Base-by-base conservation (phyloP, 768 basidiomycete species). In the Dendrothele bispora region DNA sequence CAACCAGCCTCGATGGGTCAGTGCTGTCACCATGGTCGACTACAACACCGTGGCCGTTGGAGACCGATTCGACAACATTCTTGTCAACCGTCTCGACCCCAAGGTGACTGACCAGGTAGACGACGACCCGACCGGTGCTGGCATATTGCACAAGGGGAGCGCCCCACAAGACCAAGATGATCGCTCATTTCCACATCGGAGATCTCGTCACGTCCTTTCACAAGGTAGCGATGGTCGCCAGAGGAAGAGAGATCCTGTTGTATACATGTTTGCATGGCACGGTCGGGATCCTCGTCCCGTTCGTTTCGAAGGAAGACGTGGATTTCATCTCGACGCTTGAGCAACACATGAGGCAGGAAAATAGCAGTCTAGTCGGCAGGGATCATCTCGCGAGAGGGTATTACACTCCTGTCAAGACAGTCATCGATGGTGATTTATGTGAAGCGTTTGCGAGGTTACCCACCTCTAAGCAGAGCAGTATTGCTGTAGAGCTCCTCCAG, bases 81-180 rank as follows among this genome's bases (percentile, higher is more conserved):
- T 98, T 59, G 80, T 98, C 58, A 97, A 95, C 62, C 87, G 97
- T 1, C 73, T 99, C 7, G 89, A 95, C 39, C 25, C 79, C 37
- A 86, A 87, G 57, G 76, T 95, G 8, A 92, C 91, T 3, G 86
- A 93, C 7, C 88, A 90, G 59, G 91, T 98, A 11, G 97, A 98
- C 63, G 95, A 98, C 49, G 97, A 99, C 61, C 97, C 97, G 4
- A 97, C 94, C 0, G 97, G 97, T 38, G 94, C 95, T 0, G 92
- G 94, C 18, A 91, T 98, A 57, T 65, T 98, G 44, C 97, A 98
- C 64, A 95, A 98, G 94, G 88, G 97, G 97, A 42, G 94, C 97
- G 4, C 91, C 95, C 11, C 91, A 99, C 73, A 98, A 98, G 71
- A 94, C 93, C 18, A 75, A 83, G 52, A 74, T 98, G 77, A 68